These are phyloP conservation scores for Dactylellina parvicollis DNA, from an alignment of 2,329 filamentous ascomycete genomes.

Conservation along the genomic window DNA sequence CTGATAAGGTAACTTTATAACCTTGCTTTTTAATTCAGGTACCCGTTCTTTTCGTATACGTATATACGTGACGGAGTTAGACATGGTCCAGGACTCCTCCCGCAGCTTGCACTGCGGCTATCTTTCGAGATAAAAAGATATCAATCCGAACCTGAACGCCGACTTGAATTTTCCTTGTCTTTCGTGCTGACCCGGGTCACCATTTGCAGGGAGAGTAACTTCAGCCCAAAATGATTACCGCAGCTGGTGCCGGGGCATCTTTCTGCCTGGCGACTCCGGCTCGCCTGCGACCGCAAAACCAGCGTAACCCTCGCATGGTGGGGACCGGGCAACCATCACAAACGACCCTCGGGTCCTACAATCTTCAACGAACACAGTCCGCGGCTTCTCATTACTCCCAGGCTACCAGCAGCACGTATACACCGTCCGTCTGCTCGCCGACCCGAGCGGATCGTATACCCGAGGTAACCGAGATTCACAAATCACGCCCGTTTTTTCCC, in stretches of 20 bases:
- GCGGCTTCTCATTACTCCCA: slow-evolving; percentile 44
- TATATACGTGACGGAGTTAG: neutral
- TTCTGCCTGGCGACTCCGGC: slow-evolving; percentile 57
- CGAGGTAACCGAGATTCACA: slow-evolving; percentile 52
- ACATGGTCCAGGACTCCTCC: slow-evolving; percentile 10
- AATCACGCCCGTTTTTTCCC: slow-evolving; percentile 52
- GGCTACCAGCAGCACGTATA: slow-evolving; percentile 21
- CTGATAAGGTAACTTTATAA: slow-evolving; percentile 25
- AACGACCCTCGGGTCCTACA: slow-evolving; percentile 32
- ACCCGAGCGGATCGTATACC: slow-evolving; percentile 47
- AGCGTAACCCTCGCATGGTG: slow-evolving; percentile 51
- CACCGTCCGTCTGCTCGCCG: slow-evolving; percentile 38
- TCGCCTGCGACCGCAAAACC: slow-evolving; percentile 57
- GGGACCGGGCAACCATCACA: slow-evolving; percentile 48
- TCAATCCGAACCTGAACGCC: slow-evolving; percentile 27
- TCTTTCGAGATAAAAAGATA: slow-evolving; percentile 43
- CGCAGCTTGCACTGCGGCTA: slow-evolving; percentile 15
- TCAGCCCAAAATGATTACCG: slow-evolving; percentile 58
- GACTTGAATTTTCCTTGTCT: slow-evolving; percentile 22
- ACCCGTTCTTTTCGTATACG: slow-evolving; percentile 21
- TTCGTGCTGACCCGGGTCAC: slow-evolving; percentile 39
- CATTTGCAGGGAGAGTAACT: slow-evolving; percentile 41
- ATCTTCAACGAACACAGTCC: slow-evolving; percentile 48
- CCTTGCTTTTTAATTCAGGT: slow-evolving; percentile 11
- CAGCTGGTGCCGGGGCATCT: slow-evolving; percentile 57